phyloP scores from a whole-genome alignment of 192 early-diverging fungal genomes.

The Backusella parvicylindrica region DNA sequence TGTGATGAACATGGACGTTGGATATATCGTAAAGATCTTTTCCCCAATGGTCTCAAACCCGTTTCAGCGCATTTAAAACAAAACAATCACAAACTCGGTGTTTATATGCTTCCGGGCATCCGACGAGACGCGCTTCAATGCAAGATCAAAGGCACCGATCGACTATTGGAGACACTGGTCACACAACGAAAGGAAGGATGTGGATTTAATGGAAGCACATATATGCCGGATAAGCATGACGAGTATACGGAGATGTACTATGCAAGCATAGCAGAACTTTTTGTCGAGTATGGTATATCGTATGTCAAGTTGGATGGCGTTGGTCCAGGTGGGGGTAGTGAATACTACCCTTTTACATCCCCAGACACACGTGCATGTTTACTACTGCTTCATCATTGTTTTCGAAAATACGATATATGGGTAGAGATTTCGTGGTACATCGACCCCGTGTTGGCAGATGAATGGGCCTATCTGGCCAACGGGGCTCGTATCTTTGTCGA shows the following conservation, averaged over 20 bases:
- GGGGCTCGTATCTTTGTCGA: slow-evolving; percentile 30
- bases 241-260: slow-evolving; percentile 17
- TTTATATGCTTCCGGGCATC: slow-evolving; percentile 33
- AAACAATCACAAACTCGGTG: slow-evolving; percentile 30
- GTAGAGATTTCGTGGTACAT: slow-evolving; percentile 35
- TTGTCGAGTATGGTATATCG: slow-evolving; percentile 26
- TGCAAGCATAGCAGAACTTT: slow-evolving; percentile 24
- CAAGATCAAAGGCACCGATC: slow-evolving; percentile 14
- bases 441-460: slow-evolving; percentile 18
- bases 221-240: slow-evolving; percentile 22
- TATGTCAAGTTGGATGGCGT: slow-evolving; percentile 32
- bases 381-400: slow-evolving; percentile 6
- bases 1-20: slow-evolving; percentile 31
- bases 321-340: slow-evolving; percentile 32
- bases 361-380: slow-evolving; percentile 28
- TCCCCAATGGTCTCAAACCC: slow-evolving; percentile 22
- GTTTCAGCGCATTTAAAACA: slow-evolving; percentile 17
- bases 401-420: slow-evolving; percentile 27
- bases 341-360: slow-evolving; percentile 17
- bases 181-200: slow-evolving; percentile 12
- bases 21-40: slow-evolving; percentile 25
- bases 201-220: slow-evolving; percentile 28
- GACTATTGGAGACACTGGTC: background rate
- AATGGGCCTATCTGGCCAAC: slow-evolving; percentile 24
- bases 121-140: slow-evolving; percentile 16